A percentile compares a stretch with the other conserved stretches of the same genome.
Conservation (phyloP, 2,329 filamentous ascomycete species). For the Pseudopyricularia javanii region DNA sequence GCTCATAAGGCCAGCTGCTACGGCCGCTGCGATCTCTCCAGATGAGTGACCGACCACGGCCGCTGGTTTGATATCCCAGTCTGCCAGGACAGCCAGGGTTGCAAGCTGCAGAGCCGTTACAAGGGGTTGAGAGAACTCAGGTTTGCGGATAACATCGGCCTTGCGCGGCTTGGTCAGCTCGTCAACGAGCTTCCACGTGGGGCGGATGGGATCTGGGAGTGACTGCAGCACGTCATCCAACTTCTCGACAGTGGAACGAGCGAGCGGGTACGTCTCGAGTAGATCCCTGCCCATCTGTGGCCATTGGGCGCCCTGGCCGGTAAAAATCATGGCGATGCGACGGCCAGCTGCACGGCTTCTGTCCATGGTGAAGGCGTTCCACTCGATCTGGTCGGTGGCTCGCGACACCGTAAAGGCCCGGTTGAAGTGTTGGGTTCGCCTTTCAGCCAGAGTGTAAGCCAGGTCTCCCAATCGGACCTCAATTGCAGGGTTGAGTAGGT, state of each 20-base stretch:
- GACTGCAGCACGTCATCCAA: background rate
- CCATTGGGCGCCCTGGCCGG: constrained; percentile 22
- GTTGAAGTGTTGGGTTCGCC: constrained; percentile 3
- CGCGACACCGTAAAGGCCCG: background rate
- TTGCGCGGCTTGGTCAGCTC: constrained; percentile 4
- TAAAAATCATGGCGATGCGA: constrained; percentile 15
- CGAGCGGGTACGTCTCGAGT: constrained; percentile 1
- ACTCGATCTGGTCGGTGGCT: background rate
- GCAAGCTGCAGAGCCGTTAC: constrained; percentile 30
- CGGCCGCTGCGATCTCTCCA: constrained; percentile 14
- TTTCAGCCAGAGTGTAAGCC: constrained; percentile 8
- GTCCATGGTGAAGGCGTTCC: background rate
- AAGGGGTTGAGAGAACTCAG: constrained; percentile 20
- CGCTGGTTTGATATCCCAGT: constrained; percentile 6
- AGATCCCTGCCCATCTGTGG: constrained; percentile 14
- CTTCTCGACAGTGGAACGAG: background rate
- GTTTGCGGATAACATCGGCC: constrained; percentile 10
- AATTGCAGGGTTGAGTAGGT: constrained; percentile 3
- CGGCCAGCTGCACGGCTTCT: background rate
- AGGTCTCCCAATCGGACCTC: constrained; percentile 11
- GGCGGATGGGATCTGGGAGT: constrained; percentile 5
- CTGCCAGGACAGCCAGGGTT: constrained; percentile 15
- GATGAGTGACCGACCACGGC: constrained; percentile 12
- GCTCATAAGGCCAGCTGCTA: constrained; percentile 9
- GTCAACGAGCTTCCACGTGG: constrained; percentile 20